Conservation (phyloP, 208 protist genomes). For the Wallacemonas rigidus region DNA sequence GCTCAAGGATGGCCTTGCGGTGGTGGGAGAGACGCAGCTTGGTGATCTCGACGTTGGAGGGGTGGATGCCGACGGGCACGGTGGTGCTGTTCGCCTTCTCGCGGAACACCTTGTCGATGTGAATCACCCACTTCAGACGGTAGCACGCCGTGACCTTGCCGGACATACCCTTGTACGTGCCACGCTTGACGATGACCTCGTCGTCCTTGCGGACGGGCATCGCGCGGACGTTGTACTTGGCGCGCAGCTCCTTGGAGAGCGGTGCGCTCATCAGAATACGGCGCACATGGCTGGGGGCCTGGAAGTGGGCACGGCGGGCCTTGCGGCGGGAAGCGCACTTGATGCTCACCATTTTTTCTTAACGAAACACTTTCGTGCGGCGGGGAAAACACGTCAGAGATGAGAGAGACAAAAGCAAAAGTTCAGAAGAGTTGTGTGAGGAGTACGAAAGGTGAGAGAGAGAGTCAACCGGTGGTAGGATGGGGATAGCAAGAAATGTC, state of each 20-base stretch:
- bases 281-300: constrained; percentile 95
- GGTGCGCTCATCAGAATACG: constrained; percentile 98
- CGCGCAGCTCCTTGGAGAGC: constrained; percentile 98
- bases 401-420: neutral
- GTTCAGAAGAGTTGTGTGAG: too few relatives aligned
- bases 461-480: too few relatives aligned
- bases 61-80: constrained; percentile 95
- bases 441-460: neutral
- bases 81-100: constrained; percentile 97
- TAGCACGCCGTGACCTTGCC: constrained; percentile 98
- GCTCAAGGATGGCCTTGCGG: constrained; percentile 97
- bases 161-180: constrained; percentile 95
- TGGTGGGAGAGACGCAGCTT: constrained; percentile 99
- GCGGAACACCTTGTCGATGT: constrained; percentile 97
- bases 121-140: constrained; percentile 99
- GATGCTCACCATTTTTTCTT: constrained; percentile 71
- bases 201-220: constrained; percentile 99
- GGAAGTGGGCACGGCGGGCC: constrained; percentile 99
- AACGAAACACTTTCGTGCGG: constrained; percentile 18
- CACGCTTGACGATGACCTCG: constrained; percentile 97
- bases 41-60: constrained; percentile 99
- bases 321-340: constrained; percentile 96
- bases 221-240: constrained; percentile 98
- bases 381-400: constrained; percentile 20
- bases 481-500: too few relatives aligned